Base-by-base conservation (phyloP, 2,329 filamentous ascomycete species). In the Ophiocordyceps sinensis region DNA sequence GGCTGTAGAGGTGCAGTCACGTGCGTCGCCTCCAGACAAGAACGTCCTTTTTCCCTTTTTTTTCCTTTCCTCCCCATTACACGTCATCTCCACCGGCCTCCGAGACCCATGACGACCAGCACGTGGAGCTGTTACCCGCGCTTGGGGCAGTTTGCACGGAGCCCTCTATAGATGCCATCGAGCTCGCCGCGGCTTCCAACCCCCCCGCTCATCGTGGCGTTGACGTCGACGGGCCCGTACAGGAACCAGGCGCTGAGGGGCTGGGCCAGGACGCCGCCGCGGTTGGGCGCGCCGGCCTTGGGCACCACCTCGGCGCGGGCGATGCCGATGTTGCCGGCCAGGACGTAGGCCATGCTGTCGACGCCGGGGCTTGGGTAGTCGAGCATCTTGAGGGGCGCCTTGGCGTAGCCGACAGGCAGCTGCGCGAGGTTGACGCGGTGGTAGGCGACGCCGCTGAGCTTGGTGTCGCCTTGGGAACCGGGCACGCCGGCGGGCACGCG, bases 201-300 rank as follows among this genome's bases (percentile, higher is more conserved):
- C 5, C 15, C 19, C 7, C 45, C 40, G 2, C 47, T 46, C 2
- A 51, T 51, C 28, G 49, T 37, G 11, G 59, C 47, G 3, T 39
- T 42, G 30, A 19, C 31, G 21, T 37, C 26, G 12, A 58, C 56
- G 1, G 62, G 62, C 2, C 52, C 62, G 40, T 63, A 65, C 26
- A 65, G 37, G 47, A 65, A 61, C 62, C 63, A 66, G 13, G 58
- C 55, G 36, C 60, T 64, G 29, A 60, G 45, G 9, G 63, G 63
- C 46, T 54, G 50, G 7, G 59, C 49, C 10, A 49, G 54, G 9
- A 56, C 54, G 4, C 42, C 40, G 12, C 41, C 42, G 1, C 46
- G 41, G 19, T 30, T 28, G 28, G 31, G 28, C 31, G 32, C 32
- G n/a, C 14, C 32, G 14, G 32, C 32, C 15, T 26, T 26, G 23